Base-by-base conservation (phyloP, 768 basidiomycete genomes). In the Boletus rex-veris region DNA sequence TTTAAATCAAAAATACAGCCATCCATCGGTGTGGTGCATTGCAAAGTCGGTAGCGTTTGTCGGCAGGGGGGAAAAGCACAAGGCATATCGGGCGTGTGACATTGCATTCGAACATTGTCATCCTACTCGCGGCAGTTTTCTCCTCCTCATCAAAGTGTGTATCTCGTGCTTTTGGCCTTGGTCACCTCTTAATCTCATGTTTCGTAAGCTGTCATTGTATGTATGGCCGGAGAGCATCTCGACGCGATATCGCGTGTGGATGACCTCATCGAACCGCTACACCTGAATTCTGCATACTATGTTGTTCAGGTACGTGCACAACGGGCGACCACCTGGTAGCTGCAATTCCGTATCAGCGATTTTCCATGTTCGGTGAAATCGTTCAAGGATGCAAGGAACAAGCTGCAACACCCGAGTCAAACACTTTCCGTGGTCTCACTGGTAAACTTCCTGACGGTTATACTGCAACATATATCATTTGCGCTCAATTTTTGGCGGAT, bases 131-230 rank as follows among this genome's bases (percentile, higher is more conserved):
- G 18, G 35, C 12, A 35, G 10, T 4, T 21, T 38, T 16, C 52
- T 53, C n/a, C 46, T 56, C 14, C 19, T 56, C 1, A 40, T 50
- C 45, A 58, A 58, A 21, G 56, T 48, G 11, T 4, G 48, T 49
- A 16, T 47, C 4, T 5, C 21, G 1, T 15, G 15, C 0, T 15
- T 42, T 11, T 49, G 56, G 52, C 52, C 15, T 6, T 49, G 4
- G 7, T 57, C 8, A 11, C 36, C 7, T 52, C 11, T 19, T n/a
- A 37, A 28, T 28, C 52, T 1, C 11, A 14, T 35, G 0, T 4
- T 35, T 31, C 33, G 10, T 14, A 50, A 40, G 49, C 49, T 4
- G 9, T 50, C 5, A 7, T 42, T 5, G 10, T 50, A 5, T 50
- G 15, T 15, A 41, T 50, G 40, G 40, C 40, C 3, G 49, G 49